A percentile compares a stretch with the other conserved stretches of the same genome.
These are phyloP conservation scores for Aspergillus oerlinghausenensis DNA, from an alignment of 2,329 filamentous ascomycete genomes.

Conservation along the genomic window DNA sequence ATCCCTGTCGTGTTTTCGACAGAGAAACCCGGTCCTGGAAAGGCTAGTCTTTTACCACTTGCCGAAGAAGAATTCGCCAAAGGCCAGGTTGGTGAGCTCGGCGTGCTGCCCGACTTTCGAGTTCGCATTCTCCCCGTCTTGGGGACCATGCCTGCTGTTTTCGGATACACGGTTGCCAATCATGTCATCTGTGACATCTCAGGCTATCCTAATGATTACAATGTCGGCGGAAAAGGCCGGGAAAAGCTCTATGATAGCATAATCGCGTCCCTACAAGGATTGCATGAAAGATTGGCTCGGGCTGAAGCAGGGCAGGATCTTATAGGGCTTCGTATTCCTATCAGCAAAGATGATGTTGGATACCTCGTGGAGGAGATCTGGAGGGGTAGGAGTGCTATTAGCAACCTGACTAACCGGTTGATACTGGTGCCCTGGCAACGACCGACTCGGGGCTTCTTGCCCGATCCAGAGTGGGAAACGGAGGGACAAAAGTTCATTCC, in stretches of 20 bases:
- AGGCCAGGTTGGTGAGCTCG: slow-evolving; percentile 78
- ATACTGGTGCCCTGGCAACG: slow-evolving; percentile 75
- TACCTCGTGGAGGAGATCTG: slow-evolving; percentile 90
- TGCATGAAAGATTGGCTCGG: slow-evolving; percentile 70
- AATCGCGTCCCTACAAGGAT: slow-evolving; percentile 66
- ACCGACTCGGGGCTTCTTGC: slow-evolving; percentile 56
- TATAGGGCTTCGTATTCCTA: slow-evolving; percentile 71
- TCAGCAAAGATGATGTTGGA: slow-evolving; percentile 75
- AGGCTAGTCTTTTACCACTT: slow-evolving; percentile 82
- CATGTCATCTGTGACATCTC: slow-evolving; percentile 79
- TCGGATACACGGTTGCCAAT: slow-evolving; percentile 87
- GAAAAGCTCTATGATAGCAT: slow-evolving; percentile 92
- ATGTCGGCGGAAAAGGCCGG: slow-evolving; percentile 71
- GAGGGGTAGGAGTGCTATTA: slow-evolving; percentile 75
- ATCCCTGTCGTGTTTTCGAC: slow-evolving; percentile 92
- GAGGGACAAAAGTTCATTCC: slow-evolving; percentile 73
- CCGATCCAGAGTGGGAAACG: slow-evolving; percentile 55
- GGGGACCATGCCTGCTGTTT: slow-evolving; percentile 95
- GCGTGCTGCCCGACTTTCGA: slow-evolving; percentile 85
- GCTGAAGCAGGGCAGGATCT: slow-evolving; percentile 48
- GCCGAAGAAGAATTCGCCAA: slow-evolving; percentile 83
- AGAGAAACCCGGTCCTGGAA: slow-evolving; percentile 83
- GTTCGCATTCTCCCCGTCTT: slow-evolving; percentile 92
- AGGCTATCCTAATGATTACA: slow-evolving; percentile 77
- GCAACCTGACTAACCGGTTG: slow-evolving; percentile 73